Evolutionary conservation across 345 rosid species (phyloP).

Genomic region (Eutrema japonicum): DNA sequence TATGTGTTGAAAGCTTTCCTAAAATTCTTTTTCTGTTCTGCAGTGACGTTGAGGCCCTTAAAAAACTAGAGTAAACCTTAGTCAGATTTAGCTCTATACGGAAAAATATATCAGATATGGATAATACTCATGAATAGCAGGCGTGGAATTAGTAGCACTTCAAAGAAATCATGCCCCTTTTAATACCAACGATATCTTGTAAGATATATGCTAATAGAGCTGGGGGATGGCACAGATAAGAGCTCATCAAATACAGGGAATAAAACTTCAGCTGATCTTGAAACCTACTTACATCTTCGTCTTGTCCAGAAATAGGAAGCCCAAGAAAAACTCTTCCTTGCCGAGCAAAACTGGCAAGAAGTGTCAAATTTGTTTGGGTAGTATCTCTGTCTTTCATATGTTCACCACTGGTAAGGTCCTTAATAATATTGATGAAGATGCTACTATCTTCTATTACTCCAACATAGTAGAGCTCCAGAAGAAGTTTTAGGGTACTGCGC

Average conservation of each 20-base stretch:
- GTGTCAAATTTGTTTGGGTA: conserved; percentile 89
- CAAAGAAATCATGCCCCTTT: conserved; percentile 13
- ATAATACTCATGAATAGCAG: neutral
- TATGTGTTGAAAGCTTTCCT: conserved; percentile 78
- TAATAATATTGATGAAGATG: conserved; percentile 76
- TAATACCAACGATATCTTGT: conserved; percentile 13
- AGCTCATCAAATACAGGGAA: conserved; percentile 7
- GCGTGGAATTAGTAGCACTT: neutral
- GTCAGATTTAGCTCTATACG: conserved; percentile 32
- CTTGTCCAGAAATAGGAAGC: conserved; percentile 87
- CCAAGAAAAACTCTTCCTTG: conserved; percentile 97
- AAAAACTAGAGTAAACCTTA: conserved; percentile 63
- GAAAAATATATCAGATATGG: neutral
- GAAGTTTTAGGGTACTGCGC: conserved; percentile 89
- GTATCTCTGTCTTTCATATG: conserved; percentile 88
- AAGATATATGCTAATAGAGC: neutral
- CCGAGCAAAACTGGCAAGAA: conserved; percentile 94
- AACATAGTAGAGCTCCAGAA: conserved; percentile 91
- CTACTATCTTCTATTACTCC: conserved; percentile 86
- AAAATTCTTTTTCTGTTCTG: conserved; percentile 84
- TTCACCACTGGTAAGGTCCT: conserved; percentile 84
- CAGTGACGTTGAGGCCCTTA: conserved; percentile 75
- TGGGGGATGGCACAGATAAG: conserved; percentile 11
- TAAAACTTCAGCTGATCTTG: conserved; percentile 16
- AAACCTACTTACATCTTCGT: conserved; percentile 74